Percentiles rank a stretch among this genome's conserved stretches.
Conservation (phyloP, 768 basidiomycete genomes). For the Phanerochaete sordida region DNA sequence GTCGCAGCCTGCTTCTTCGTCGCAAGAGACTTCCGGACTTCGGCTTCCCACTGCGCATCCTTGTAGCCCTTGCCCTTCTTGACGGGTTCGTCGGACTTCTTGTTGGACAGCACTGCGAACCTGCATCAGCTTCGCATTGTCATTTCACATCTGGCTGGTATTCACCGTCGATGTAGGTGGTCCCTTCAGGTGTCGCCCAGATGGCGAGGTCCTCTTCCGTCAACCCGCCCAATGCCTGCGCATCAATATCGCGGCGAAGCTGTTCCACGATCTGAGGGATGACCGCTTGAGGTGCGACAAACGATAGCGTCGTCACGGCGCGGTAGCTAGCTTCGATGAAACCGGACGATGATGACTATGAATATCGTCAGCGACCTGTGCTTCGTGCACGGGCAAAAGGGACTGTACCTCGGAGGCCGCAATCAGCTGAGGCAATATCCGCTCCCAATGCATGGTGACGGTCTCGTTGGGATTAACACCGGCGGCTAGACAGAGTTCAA, state of each 20-base stretch:
- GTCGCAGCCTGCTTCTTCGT: slow-evolving; percentile 64
- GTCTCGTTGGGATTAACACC: slow-evolving; percentile 63
- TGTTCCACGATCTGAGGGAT: slow-evolving; percentile 71
- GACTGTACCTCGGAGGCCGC: slow-evolving; percentile 46
- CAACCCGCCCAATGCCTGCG: slow-evolving; percentile 53
- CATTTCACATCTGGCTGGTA: neutral
- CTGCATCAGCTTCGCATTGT: neutral
- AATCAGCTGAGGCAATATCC: slow-evolving; percentile 46
- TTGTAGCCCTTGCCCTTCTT: slow-evolving; percentile 86
- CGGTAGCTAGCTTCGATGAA: slow-evolving; percentile 69
- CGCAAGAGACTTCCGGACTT: slow-evolving; percentile 82
- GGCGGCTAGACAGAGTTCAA: slow-evolving; percentile 74
- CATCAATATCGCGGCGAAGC: slow-evolving; percentile 61
- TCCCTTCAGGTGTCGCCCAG: slow-evolving; percentile 85
- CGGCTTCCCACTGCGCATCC: slow-evolving; percentile 93
- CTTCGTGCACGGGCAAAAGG: slow-evolving; percentile 23
- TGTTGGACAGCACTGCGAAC: slow-evolving; percentile 54
- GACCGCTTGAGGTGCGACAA: slow-evolving; percentile 69
- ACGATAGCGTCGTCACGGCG: slow-evolving; percentile 72
- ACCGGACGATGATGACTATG: slow-evolving; percentile 7
- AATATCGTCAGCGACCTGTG: neutral
- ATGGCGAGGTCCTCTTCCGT: slow-evolving; percentile 75
- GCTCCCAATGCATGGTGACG: slow-evolving; percentile 46
- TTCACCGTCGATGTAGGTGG: slow-evolving; percentile 75
- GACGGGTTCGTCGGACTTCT: slow-evolving; percentile 47